Percentiles rank a stretch among this genome's conserved stretches.
These are phyloP conservation scores for Rickenella mellea DNA, from an alignment of 768 basidiomycete genomes.

Conservation along the genomic window DNA sequence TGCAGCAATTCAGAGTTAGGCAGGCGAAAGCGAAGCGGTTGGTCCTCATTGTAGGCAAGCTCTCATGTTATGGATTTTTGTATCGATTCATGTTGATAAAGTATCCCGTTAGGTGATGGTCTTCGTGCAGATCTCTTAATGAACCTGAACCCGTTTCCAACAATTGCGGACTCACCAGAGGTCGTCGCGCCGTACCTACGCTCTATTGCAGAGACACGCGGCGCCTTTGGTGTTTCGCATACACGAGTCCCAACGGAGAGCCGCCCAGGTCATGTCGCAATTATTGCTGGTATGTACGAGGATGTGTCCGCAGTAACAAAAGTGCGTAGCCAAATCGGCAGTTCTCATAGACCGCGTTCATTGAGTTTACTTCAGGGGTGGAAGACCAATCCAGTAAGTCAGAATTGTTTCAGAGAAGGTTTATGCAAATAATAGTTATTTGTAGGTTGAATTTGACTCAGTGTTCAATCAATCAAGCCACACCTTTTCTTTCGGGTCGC, in stretches of 20 bases:
- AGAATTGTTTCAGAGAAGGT: constrained; percentile 2
- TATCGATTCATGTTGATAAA: background rate
- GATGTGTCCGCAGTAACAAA: constrained; percentile 84
- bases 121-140: constrained; percentile 76
- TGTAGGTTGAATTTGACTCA: constrained; percentile 70
- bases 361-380: constrained; percentile 44
- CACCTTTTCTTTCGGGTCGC: constrained; percentile 80
- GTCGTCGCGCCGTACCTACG: constrained; percentile 69
- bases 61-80: background rate
- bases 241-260: constrained; percentile 85
- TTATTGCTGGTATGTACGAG: constrained; percentile 90
- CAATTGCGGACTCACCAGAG: constrained; percentile 39
- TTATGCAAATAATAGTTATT: background rate
- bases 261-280: constrained; percentile 80
- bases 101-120: constrained; percentile 55
- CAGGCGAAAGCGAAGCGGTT: constrained; percentile 56
- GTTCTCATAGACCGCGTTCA: constrained; percentile 6
- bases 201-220: constrained; percentile 52
- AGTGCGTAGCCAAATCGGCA: constrained; percentile 26
- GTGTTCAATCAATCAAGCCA: constrained; percentile 75
- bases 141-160: constrained; percentile 48
- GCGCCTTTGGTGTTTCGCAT: constrained; percentile 79
- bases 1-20: constrained; percentile 43
- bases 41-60: constrained; percentile 70
- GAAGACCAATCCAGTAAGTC: constrained; percentile 69